Percentiles rank a stretch among this genome's conserved stretches.
These are phyloP conservation scores for Septoria linicola DNA, from an alignment of 2,329 filamentous ascomycete species.

Conservation along the genomic window DNA sequence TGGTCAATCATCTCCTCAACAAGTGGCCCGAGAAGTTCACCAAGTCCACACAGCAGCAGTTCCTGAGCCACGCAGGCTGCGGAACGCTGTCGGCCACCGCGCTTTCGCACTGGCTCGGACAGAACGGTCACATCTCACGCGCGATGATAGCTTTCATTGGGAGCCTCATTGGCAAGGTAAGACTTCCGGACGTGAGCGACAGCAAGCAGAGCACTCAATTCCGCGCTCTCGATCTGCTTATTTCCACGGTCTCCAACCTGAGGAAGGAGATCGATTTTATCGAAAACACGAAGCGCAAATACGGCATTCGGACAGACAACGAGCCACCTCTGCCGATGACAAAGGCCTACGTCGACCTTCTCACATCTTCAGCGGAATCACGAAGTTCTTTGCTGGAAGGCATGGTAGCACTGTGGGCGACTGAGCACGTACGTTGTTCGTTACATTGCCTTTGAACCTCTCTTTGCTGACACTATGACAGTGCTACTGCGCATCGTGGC, in stretches of 20 bases:
- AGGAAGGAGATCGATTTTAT: conserved; percentile 68
- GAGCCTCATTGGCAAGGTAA: conserved; percentile 61
- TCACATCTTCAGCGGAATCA: conserved; percentile 57
- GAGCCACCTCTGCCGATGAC: conserved; percentile 51
- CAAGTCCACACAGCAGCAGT: conserved; percentile 63
- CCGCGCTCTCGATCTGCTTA: conserved; percentile 61
- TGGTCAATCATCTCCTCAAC: conserved; percentile 59
- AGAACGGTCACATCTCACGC: conserved; percentile 70
- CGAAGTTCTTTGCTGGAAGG: conserved; percentile 62
- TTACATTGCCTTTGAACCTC: neutral
- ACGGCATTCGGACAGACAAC: conserved; percentile 53
- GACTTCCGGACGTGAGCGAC: conserved; percentile 51
- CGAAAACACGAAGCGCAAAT: conserved; percentile 61
- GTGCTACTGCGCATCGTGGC: conserved; percentile 51
- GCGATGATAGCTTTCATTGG: conserved; percentile 68
- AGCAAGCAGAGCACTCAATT: conserved; percentile 52
- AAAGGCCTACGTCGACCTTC: conserved; percentile 56
- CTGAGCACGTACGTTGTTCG: conserved; percentile 56
- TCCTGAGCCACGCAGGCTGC: conserved; percentile 63
- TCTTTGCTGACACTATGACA: conserved; percentile 29
- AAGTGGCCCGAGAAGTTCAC: conserved; percentile 50
- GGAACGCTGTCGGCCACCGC: conserved; percentile 58
- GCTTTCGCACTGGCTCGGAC: conserved; percentile 67
- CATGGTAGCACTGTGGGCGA: conserved; percentile 73
- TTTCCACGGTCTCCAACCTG: conserved; percentile 65